Conservation (phyloP, 495 filamentous ascomycete genomes). For the Oidiodendron maius region DNA sequence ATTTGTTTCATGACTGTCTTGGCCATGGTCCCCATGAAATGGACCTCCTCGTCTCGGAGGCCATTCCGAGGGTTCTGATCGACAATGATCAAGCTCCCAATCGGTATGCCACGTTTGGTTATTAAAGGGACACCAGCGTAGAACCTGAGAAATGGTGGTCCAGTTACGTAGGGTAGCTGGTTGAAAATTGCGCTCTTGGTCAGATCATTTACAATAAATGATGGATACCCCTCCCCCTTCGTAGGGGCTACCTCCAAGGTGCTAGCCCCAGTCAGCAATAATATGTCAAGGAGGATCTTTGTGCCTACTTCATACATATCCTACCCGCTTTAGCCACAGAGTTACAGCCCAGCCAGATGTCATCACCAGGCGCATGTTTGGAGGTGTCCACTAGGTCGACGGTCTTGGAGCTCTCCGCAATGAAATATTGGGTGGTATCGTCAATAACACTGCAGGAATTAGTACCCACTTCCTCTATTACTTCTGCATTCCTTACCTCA, state of each 20-base stretch:
- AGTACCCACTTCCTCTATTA: background rate
- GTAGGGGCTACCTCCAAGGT: background rate
- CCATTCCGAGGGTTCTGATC: constrained; percentile 48
- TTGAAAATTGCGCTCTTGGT: constrained; percentile 41
- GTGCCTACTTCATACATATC: constrained; percentile 37
- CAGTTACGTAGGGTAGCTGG: constrained; percentile 33
- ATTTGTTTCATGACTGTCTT: constrained; percentile 58
- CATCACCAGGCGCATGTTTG: constrained; percentile 30
- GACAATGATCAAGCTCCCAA: constrained; percentile 64
- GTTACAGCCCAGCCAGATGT: constrained; percentile 38
- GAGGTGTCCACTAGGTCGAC: constrained; percentile 26
- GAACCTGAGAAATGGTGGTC: constrained; percentile 43
- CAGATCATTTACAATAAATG: constrained; percentile 31
- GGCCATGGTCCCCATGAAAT: constrained; percentile 43
- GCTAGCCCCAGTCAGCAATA: background rate
- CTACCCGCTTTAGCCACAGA: constrained; percentile 36
- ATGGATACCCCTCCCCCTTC: background rate
- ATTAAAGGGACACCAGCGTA: constrained; percentile 64
- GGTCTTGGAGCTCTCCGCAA: constrained; percentile 47
- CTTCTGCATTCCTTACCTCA: constrained; percentile 22
- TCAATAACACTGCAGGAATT: constrained; percentile 27
- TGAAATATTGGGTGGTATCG: constrained; percentile 40
- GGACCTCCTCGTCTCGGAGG: constrained; percentile 29
- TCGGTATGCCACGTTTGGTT: constrained; percentile 60
- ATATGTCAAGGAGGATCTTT: too few relatives aligned